Percentiles rank a stretch among this genome's conserved stretches.
phyloP scores from a whole-genome alignment of 257 asterid species.

The Solanum corneliomulleri region DNA sequence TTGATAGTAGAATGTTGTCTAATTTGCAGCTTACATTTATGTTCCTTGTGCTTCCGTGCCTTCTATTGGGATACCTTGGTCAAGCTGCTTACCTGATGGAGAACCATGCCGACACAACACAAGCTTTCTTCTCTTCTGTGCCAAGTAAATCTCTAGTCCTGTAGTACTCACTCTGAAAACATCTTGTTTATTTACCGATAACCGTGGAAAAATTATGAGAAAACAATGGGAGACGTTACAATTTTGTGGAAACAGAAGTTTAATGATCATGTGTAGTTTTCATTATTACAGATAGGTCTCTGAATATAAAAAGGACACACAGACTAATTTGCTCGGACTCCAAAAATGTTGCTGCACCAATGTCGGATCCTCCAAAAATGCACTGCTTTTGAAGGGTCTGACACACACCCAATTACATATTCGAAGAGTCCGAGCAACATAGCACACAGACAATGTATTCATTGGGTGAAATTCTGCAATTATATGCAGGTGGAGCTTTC shows the following conservation, averaged over 20 bases:
- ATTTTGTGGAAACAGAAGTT: not conserved
- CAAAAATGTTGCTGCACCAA: not conserved
- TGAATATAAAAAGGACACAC: not conserved
- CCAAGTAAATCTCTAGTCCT: conserved; percentile 51
- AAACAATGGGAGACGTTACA: not conserved
- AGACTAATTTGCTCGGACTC: not conserved
- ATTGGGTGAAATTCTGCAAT: conserved; percentile 7
- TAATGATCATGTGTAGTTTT: not conserved
- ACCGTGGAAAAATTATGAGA: not conserved
- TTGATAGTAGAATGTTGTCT: conserved; percentile 6
- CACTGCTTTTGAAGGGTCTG: not conserved
- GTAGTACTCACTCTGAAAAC: not conserved
- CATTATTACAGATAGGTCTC: not conserved
- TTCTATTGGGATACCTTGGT: conserved; percentile 93
- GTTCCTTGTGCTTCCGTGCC: conserved; percentile 89
- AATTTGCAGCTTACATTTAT: conserved; percentile 78
- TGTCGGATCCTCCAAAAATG: not conserved
- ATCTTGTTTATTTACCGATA: not conserved
- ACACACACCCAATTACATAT: not conserved
- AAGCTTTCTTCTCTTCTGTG: conserved; percentile 87
- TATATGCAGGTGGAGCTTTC: conserved; percentile 73
- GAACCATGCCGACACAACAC: conserved; percentile 86
- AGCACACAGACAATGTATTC: not conserved
- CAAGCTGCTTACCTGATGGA: conserved; percentile 99
- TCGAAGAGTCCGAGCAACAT: not conserved